Percentiles rank a stretch among this genome's conserved stretches.
Evolutionary conservation across 1,284 basidiomycete species (phyloP).

Genomic region (Rhodotorula sp.): DNA sequence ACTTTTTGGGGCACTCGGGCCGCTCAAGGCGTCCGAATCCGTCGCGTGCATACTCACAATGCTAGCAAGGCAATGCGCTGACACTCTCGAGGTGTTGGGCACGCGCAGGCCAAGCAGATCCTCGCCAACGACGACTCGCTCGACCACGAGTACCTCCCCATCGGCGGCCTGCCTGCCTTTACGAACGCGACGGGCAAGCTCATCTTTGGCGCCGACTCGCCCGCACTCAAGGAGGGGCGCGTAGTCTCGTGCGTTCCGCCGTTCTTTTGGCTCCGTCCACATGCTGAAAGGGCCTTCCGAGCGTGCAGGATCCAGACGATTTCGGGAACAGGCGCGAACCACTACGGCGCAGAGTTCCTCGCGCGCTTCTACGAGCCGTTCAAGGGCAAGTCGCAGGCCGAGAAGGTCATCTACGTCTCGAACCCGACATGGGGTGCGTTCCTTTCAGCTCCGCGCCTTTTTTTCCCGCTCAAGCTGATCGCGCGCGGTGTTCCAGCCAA

Average conservation of each 20-base stretch:
- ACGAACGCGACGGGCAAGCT: conserved; percentile 76
- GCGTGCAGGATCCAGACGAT: conserved; percentile 78
- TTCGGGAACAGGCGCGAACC: conserved; percentile 93
- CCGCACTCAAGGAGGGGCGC: conserved; percentile 69
- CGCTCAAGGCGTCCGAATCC: neutral
- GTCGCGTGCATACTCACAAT: no score
- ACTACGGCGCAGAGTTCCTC: conserved; percentile 86
- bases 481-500: conserved; percentile 61
- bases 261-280: neutral
- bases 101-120: conserved; percentile 67
- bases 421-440: conserved; percentile 88
- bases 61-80: neutral
- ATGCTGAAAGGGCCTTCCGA: no score
- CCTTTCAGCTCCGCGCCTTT: neutral
- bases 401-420: conserved; percentile 73
- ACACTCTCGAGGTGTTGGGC: neutral
- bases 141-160: conserved; percentile 93
- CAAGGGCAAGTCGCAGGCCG: conserved; percentile 54
- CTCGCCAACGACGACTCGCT: conserved; percentile 66
- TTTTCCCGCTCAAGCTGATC: neutral
- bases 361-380: conserved; percentile 75
- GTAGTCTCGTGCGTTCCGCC: conserved; percentile 54
- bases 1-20: neutral
- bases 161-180: conserved; percentile 82
- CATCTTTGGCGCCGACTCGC: conserved; percentile 73